Conservation (phyloP, 345 rosid genomes). For the Gossypium mustelinum region DNA sequence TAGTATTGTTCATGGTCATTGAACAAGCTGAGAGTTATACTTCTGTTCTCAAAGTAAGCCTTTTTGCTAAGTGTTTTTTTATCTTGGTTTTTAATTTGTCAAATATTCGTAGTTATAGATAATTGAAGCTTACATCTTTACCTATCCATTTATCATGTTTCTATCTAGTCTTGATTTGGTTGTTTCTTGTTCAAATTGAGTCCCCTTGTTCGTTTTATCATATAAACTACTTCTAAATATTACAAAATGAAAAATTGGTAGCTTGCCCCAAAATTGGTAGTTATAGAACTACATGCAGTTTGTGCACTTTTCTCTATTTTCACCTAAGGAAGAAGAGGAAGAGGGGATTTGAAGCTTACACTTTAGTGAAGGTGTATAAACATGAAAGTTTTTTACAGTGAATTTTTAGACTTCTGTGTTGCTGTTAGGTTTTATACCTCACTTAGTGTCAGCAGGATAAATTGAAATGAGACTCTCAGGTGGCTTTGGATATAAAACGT, state of each 20-base stretch:
- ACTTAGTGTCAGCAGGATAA: neutral
- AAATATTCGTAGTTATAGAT: neutral
- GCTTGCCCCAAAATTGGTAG: neutral
- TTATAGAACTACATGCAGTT: neutral
- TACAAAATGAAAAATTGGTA: neutral
- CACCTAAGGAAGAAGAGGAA: neutral
- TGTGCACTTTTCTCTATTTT: neutral
- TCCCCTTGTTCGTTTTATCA: neutral
- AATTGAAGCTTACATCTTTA: neutral
- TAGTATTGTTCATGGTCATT: constrained; percentile 8
- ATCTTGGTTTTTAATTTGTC: neutral
- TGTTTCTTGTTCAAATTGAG: neutral
- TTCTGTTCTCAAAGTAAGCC: constrained; percentile 69
- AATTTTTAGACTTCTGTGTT: neutral
- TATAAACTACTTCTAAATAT: neutral
- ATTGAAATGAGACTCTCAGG: neutral
- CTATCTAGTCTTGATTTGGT: neutral
- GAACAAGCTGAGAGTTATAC: constrained; percentile 72
- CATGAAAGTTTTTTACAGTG: neutral
- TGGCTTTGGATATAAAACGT: neutral
- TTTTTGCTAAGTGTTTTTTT: neutral
- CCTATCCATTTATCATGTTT: neutral
- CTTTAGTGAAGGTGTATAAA: neutral
- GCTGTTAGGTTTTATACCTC: neutral
- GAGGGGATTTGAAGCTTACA: neutral